These are phyloP conservation scores for Corylus avellana DNA, from an alignment of 306 rosid genomes.

Conservation along the genomic window DNA sequence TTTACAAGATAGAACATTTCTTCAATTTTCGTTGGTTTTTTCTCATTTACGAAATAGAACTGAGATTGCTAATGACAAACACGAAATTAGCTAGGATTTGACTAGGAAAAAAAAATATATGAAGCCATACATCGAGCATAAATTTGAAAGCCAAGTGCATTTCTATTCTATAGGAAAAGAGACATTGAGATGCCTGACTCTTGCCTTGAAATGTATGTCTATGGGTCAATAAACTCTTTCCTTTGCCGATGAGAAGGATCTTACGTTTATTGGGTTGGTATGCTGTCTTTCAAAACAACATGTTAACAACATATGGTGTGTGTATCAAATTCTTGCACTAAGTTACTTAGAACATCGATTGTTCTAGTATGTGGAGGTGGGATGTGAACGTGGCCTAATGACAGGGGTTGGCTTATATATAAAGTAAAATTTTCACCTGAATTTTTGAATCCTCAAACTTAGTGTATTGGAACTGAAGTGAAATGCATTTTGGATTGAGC, in stretches of 20 bases:
- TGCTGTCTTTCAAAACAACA: slow-evolving; percentile 61
- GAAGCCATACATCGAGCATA: no score
- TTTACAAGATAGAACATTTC: no score
- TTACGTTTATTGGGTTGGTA: slow-evolving; percentile 99
- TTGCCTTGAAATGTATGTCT: slow-evolving; percentile 91
- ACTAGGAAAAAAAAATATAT: no score
- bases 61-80: no score
- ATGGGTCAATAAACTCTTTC: slow-evolving; percentile 55
- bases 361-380: not conserved
- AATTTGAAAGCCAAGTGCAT: no score
- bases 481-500: no score
- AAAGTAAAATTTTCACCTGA: not conserved
- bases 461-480: no score
- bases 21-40: no score
- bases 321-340: slow-evolving; percentile 21
- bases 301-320: slow-evolving; percentile 24
- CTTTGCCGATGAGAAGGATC: slow-evolving; percentile 80
- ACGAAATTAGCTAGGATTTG: no score
- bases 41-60: no score
- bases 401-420: not conserved
- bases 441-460: no score
- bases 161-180: slow-evolving; percentile 53
- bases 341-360: not conserved
- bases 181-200: slow-evolving; percentile 92
- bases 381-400: not conserved